Percentiles rank a stretch among this genome's conserved stretches.
These are phyloP conservation scores for Aegilops tauschii DNA, from an alignment of 176 grass and related monocot species.

Conservation along the genomic window DNA sequence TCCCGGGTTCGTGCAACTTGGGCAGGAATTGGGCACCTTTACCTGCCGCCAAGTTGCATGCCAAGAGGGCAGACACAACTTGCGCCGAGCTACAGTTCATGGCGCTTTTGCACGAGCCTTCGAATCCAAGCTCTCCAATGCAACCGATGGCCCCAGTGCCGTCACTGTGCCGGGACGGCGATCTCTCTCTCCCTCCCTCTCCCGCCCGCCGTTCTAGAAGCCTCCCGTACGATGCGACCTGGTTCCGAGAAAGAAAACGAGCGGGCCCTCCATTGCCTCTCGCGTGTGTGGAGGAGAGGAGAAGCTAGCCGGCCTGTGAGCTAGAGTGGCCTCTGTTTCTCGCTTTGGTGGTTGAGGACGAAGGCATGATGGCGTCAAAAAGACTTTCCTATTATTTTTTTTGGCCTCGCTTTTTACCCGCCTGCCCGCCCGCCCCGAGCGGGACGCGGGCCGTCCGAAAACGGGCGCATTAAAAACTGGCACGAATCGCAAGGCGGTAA, in stretches of 20 bases:
- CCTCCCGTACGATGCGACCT: neutral
- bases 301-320: neutral
- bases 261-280: neutral
- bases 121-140: neutral
- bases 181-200: neutral
- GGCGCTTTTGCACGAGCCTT: neutral
- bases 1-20: conserved; percentile 25
- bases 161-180: neutral
- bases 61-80: neutral
- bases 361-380: neutral
- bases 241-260: neutral
- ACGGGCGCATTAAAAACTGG: conserved; percentile 31
- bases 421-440: no score
- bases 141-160: neutral
- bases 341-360: neutral
- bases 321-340: neutral
- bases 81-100: neutral
- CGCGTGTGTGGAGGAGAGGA: conserved; percentile 1
- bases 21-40: neutral
- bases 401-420: neutral
- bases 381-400: neutral
- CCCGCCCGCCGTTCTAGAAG: conserved; percentile 7
- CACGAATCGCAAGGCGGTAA: conserved; percentile 42
- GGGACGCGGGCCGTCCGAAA: neutral
- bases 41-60: neutral